Evolutionary conservation across 768 basidiomycete species (phyloP).

Genomic region (Psilocybe sp.): DNA sequence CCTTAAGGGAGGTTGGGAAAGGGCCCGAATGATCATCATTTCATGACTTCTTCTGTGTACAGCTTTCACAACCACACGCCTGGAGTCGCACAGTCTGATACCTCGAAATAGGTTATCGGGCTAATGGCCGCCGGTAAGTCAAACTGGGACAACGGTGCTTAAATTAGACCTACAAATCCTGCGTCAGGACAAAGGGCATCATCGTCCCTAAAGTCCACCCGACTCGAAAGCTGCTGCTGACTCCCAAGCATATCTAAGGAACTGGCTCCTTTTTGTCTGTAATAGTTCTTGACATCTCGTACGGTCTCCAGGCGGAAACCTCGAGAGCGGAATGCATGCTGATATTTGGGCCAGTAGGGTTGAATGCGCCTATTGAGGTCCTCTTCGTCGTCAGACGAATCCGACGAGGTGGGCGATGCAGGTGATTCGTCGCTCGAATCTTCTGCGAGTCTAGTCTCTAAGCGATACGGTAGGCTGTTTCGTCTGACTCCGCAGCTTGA

Average conservation of each 20-base stretch:
- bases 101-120: constrained; percentile 75
- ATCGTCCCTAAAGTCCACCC: constrained; percentile 29
- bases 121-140: constrained; percentile 30
- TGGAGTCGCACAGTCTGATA: constrained; percentile 45
- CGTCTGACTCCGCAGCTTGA: not conserved
- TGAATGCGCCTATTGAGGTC: constrained; percentile 55
- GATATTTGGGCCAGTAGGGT: constrained; percentile 63
- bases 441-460: constrained; percentile 1
- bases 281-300: constrained; percentile 61
- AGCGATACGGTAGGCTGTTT: constrained; percentile 6
- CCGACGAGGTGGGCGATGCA: constrained; percentile 42
- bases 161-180: constrained; percentile 53
- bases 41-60: constrained; percentile 64
- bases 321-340: constrained; percentile 38
- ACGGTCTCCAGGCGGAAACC: constrained; percentile 70
- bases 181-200: constrained; percentile 67
- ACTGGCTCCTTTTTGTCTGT: constrained; percentile 26
- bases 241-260: constrained; percentile 13
- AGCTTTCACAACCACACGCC: constrained; percentile 64
- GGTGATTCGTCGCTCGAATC: constrained; percentile 17
- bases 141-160: constrained; percentile 1
- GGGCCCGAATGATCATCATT: constrained; percentile 51
- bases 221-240: constrained; percentile 6
- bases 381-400: constrained; percentile 55
- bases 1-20: constrained; percentile 51